Evolutionary conservation across 371 early-diverging fungal species (phyloP).

Genomic region (Rhizopus stolonifer): DNA sequence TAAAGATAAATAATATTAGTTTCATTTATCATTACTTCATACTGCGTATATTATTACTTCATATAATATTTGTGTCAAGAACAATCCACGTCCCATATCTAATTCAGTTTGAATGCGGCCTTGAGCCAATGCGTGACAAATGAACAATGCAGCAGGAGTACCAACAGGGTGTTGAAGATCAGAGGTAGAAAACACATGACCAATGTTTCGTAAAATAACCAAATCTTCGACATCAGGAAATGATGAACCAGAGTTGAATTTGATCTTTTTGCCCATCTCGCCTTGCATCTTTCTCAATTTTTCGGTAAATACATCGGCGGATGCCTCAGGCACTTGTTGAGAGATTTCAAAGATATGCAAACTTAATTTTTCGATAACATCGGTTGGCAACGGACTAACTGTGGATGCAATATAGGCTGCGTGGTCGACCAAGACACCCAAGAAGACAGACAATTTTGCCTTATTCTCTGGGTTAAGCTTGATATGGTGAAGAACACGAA

Average conservation of each 20-base stretch:
- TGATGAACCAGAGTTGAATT: conserved; percentile 27
- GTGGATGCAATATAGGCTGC: conserved; percentile 58
- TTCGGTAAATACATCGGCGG: conserved; percentile 37
- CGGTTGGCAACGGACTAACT: conserved; percentile 44
- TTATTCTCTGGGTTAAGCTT: conserved; percentile 79
- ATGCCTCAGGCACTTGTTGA: conserved; percentile 50
- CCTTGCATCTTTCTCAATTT: conserved; percentile 44
- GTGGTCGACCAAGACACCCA: conserved; percentile 70
- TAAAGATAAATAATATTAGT: conserved; percentile 16
- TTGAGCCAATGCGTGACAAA: conserved; percentile 74
- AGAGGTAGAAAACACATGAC: conserved; percentile 81
- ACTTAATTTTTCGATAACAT: conserved; percentile 54
- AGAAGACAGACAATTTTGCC: conserved; percentile 58
- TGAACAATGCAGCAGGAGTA: conserved; percentile 79
- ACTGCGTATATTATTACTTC: conserved; percentile 48
- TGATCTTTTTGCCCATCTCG: conserved; percentile 39
- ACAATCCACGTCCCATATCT: conserved; percentile 73
- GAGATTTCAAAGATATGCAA: conserved; percentile 57
- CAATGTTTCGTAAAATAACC: conserved; percentile 60
- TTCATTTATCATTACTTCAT: background rate
- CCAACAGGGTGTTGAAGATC: conserved; percentile 86
- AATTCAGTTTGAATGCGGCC: conserved; percentile 56
- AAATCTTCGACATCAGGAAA: conserved; percentile 62
- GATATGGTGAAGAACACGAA: conserved; percentile 79
- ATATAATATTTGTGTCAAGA: conserved; percentile 67